phyloP scores from a whole-genome alignment of 2,329 filamentous ascomycete species.

The Paecilomyces variotii region DNA sequence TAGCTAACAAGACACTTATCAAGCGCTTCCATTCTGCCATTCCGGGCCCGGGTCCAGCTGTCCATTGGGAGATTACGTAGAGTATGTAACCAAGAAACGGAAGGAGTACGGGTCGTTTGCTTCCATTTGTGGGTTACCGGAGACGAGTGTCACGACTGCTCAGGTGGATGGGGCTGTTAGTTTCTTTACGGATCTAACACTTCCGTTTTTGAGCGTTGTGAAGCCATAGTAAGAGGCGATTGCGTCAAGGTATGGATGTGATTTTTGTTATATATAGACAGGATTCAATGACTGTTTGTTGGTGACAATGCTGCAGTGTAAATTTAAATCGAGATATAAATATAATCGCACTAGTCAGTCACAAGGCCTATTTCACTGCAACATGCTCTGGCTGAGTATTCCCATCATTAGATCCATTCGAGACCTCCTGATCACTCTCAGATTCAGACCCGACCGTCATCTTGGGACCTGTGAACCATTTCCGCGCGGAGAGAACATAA shows the following conservation, averaged over 20 bases:
- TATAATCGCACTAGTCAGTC: not conserved
- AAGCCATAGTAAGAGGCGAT: not conserved
- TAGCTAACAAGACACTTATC: not conserved
- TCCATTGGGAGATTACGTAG: not conserved
- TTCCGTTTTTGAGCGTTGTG: not conserved
- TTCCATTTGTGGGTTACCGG: not conserved
- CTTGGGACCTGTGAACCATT: conserved; percentile 55
- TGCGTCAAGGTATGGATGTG: too few relatives aligned
- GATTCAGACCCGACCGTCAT: conserved; percentile 41
- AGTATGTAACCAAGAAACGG: not conserved
- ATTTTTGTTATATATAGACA: too few relatives aligned
- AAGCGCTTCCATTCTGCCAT: not conserved
- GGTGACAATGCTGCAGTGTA: too few relatives aligned
- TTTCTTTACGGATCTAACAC: not conserved
- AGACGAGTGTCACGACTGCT: not conserved
- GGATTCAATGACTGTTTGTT: not conserved
- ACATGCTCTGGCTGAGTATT: not conserved
- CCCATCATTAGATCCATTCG: not conserved
- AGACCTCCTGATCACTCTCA: not conserved
- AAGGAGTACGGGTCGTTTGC: not conserved
- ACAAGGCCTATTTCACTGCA: not conserved
- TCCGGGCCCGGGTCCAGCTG: not conserved
- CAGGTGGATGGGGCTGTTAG: not conserved
- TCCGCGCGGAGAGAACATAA: conserved; percentile 49
- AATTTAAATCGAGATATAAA: not conserved